Base-by-base conservation (phyloP, 306 rosid genomes). In the Casuarina equisetifolia region DNA sequence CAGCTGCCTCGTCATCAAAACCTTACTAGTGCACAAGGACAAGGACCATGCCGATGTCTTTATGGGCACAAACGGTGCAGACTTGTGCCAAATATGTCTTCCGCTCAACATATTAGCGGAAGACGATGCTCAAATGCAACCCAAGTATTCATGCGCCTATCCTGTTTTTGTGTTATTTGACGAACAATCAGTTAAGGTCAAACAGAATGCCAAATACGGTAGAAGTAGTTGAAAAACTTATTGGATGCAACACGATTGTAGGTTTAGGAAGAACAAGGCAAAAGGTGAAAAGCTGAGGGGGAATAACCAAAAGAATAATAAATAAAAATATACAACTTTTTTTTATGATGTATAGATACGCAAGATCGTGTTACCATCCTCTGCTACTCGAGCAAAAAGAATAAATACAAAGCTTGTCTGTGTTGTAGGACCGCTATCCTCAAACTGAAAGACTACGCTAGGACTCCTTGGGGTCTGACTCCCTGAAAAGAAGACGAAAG, bases 401-500 rank as follows among this genome's bases (percentile, higher is more conserved):
- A 40, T 40, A 40, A 11, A 66, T 17, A 19, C 20, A 17, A 42
- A 5, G 17, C 25, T 4, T 66, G 2, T 43, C 36, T 15, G 69
- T 62, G 45, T 62, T 62, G 39, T 13, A 17, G 46, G 48, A 6
- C 32, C 10, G 17, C 42, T 66, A 50, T 44, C 4, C 74, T 25
- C 11, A 10, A 69, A n/a, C 19, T 42, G 52, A 67, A 58, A 38
- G 20, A 57, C 25, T 72, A 38, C 53, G 10, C 42, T 51, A n/a
- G 62, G 15, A 16, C 72, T 79, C 64, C 81, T 82, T 78, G 74
- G 62, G 82, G 81, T 86, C 82, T 87, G 78, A 79, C 42, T 75
- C 89, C 76, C 77, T 67, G 77, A 77, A 95, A 95, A 74, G 98
- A 91, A 77, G 97, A 91, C n/a, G 92, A 81, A 72, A 95, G 79